Conservation (phyloP, 1,284 basidiomycete genomes). For the Puccinia coronata region DNA sequence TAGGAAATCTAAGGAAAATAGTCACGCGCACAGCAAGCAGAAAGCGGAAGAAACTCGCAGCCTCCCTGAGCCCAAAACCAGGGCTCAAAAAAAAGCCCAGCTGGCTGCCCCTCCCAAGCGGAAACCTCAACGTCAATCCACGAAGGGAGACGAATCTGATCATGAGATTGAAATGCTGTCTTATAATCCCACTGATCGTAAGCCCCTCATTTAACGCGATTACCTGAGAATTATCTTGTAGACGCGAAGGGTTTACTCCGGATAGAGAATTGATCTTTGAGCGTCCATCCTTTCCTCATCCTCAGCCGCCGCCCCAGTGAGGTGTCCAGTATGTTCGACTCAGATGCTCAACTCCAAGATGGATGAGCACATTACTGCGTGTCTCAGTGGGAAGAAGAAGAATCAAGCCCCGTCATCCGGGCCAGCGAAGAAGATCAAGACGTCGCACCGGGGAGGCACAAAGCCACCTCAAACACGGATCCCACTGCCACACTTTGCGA, state of each 20-base stretch:
- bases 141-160: slow-evolving; percentile 9
- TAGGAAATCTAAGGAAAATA: not conserved
- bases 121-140: not conserved
- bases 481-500: slow-evolving; percentile 40
- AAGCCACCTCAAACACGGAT: slow-evolving; percentile 21
- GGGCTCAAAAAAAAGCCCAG: not conserved
- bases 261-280: not conserved
- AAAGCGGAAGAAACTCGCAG: not conserved
- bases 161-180: slow-evolving; percentile 26
- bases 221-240: no score
- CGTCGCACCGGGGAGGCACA: not conserved
- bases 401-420: not conserved
- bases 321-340: slow-evolving; percentile 37
- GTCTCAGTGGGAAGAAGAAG: not conserved
- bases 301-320: slow-evolving; percentile 32
- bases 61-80: slow-evolving; percentile 2
- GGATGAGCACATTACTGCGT: slow-evolving; percentile 22
- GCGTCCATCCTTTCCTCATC: not conserved
- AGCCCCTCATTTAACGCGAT: slow-evolving; percentile 8
- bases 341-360: slow-evolving; percentile 43
- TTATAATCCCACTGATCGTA: slow-evolving; percentile 40
- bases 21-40: not conserved
- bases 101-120: slow-evolving; percentile 4
- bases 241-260: not conserved
- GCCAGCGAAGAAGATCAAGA: slow-evolving; percentile 7